Evolutionary conservation across 768 basidiomycete species (phyloP).

Genomic region (Suillus spraguei): DNA sequence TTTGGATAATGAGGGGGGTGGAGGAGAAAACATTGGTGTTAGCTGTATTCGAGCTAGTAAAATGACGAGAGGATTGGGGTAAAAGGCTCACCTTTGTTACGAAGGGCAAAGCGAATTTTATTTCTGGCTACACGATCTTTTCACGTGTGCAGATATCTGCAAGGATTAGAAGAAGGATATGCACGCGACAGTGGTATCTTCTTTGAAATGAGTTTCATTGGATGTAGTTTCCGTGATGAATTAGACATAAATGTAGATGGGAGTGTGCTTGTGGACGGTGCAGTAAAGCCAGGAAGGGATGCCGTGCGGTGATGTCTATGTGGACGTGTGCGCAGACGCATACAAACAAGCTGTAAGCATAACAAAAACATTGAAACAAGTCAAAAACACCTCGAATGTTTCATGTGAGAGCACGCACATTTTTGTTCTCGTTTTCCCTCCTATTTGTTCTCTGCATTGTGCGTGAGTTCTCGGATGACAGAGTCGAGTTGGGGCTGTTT

Average conservation of each 20-base stretch:
- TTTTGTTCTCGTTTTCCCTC: neutral
- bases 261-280: neutral
- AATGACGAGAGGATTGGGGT: too few species aligned
- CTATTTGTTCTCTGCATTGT: neutral
- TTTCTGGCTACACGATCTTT: too few species aligned
- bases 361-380: neutral
- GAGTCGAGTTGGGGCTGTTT: neutral
- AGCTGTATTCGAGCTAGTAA: too few species aligned
- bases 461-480: neutral
- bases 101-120: too few species aligned
- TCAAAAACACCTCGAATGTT: neutral
- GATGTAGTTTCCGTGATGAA: neutral
- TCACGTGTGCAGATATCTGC: too few species aligned
- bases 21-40: too few species aligned
- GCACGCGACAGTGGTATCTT: neutral
- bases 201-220: constrained; percentile 4
- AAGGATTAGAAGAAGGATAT: too few species aligned
- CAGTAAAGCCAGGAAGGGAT: neutral
- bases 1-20: too few species aligned
- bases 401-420: neutral
- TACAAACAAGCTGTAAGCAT: neutral
- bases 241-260: neutral
- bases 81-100: too few species aligned
- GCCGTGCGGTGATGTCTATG: neutral
- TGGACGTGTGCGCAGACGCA: neutral